Conservation (phyloP, 371 early-diverging fungal genomes). For the Aphelidium insulamus region DNA sequence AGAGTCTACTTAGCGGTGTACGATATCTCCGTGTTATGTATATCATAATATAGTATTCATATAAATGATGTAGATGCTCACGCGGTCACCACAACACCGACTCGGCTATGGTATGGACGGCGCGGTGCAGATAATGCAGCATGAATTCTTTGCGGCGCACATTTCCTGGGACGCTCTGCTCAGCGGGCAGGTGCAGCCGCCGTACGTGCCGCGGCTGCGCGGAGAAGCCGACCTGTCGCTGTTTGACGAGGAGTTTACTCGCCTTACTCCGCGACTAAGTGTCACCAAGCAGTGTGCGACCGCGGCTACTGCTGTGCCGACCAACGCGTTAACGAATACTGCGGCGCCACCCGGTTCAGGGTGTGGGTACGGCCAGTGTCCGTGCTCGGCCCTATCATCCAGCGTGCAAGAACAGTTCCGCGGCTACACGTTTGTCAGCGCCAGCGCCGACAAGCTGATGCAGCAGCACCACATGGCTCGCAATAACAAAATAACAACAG, state of each 20-base stretch:
- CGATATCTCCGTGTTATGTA: conserved; percentile 4
- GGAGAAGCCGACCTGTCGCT: conserved; percentile 32
- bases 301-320: too few relatives aligned
- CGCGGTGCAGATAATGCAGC: conserved; percentile 32
- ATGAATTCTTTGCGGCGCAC: conserved; percentile 37
- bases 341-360: too few relatives aligned
- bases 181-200: conserved; percentile 8
- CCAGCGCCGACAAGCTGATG: too few relatives aligned
- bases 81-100: conserved; percentile 33
- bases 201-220: conserved; percentile 22
- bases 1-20: conserved; percentile 32
- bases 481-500: too few relatives aligned
- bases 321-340: too few relatives aligned
- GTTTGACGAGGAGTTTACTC: conserved; percentile 34
- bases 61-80: conserved; percentile 20
- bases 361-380: too few relatives aligned
- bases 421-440: too few relatives aligned
- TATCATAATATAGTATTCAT: not conserved
- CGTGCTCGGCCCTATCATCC: too few relatives aligned
- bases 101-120: conserved; percentile 32
- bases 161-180: conserved; percentile 43
- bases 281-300: too few relatives aligned
- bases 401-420: too few relatives aligned
- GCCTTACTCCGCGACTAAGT: conserved; percentile 27
- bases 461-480: too few relatives aligned